Evolutionary conservation across 108 stramenopile genomes (phyloP).

Genomic region (Discostella stelligeroides): DNA sequence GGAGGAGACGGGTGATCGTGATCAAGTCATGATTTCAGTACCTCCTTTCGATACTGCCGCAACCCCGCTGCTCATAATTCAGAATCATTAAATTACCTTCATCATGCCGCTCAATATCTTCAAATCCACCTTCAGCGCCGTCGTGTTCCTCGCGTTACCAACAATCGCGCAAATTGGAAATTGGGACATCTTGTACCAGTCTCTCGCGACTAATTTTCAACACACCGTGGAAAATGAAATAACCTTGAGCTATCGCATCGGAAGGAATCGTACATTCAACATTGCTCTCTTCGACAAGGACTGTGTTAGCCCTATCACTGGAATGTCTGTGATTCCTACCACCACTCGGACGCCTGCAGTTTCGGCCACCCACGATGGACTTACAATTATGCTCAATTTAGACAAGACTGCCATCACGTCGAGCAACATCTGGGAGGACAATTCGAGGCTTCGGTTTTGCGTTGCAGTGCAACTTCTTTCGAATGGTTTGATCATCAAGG

Average conservation of each 20-base stretch:
- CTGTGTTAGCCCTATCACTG: constrained; percentile 23
- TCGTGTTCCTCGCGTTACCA: constrained; percentile 13
- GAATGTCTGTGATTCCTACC: constrained; percentile 4
- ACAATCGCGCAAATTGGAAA: constrained; percentile 27
- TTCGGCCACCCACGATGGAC: constrained; percentile 23
- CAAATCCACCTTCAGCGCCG: constrained; percentile 21
- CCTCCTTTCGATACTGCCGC: too few relatives aligned
- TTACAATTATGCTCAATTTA: constrained; percentile 24
- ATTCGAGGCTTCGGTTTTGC: constrained; percentile 28
- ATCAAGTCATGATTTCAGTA: too few relatives aligned
- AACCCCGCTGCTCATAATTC: too few relatives aligned
- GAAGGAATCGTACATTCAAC: constrained; percentile 1
- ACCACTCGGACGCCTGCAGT: background rate
- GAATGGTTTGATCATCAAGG: constrained; percentile 19
- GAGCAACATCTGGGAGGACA: constrained; percentile 21
- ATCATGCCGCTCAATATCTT: too few relatives aligned
- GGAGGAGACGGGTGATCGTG: too few relatives aligned
- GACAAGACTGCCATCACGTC: constrained; percentile 14
- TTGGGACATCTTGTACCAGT: constrained; percentile 35
- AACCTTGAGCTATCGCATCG: constrained; percentile 11
- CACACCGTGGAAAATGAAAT: constrained; percentile 21
- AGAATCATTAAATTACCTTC: too few relatives aligned
- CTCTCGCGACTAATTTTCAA: constrained; percentile 13
- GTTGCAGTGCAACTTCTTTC: constrained; percentile 28
- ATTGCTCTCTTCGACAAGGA: constrained; percentile 33